Base-by-base conservation (phyloP, 768 basidiomycete genomes). In the Hemileccinum impolitum region DNA sequence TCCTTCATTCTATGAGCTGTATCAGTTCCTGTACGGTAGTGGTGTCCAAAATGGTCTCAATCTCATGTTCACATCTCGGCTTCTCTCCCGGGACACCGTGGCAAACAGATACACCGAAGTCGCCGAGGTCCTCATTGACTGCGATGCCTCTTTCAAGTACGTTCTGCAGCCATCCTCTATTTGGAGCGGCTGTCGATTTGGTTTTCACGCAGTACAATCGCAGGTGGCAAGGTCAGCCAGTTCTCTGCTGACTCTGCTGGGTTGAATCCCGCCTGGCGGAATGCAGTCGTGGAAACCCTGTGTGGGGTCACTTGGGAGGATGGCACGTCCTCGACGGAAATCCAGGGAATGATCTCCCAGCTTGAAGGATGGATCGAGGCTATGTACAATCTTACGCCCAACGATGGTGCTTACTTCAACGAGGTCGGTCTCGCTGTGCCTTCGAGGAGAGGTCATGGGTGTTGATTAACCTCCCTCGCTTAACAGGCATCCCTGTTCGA, bases 241-340 rank as follows among this genome's bases (percentile, higher is more conserved):
- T 56, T 66, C 2, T 57, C 70, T 19, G 70, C 75, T 0, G 61
- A 69, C 39, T 68, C 73, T 3, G 63, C 67, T 12, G 77, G 73
- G 10, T 47, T 78, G n/a, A 70, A 77, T 58, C 77, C 76, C 11
- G 73, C 71, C 3, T 81, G 77, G 76, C 66, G 78, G 4, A 64
- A 68, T 13, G 67, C 75, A 0, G 39, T 77, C 10, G 58, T 66
- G 6, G 59, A 75, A 25, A 54, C 66, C 4, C 40, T 57, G 8
- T 60, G 62, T 25, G 52, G 50, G 0, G 4, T 59, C 45, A 4
- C 21, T 12, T 51, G 70, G 63, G 51, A 50, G 0, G 64, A 68
- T n/a, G 62, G 60, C 6, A 21, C 58, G 0, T 45, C 58, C 5
- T 41, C 51, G 6, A 17, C 31, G 3, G 58, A 53, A 14, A 64